Percentiles rank a stretch among this genome's conserved stretches.
These are phyloP conservation scores for Salix udensis DNA, from an alignment of 345 rosid species.

Conservation along the genomic window DNA sequence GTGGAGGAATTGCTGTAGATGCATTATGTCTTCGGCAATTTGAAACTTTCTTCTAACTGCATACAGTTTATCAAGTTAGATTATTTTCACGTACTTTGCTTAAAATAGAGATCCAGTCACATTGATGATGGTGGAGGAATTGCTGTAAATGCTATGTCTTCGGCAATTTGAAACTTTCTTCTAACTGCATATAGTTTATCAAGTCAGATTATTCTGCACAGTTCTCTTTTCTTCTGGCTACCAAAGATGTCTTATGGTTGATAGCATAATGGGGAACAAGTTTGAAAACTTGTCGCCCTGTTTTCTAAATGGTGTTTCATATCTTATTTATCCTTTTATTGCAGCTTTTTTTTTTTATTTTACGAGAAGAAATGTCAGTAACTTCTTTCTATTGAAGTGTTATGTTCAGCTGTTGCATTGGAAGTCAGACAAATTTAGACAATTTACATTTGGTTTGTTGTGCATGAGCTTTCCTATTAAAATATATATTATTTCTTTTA, in stretches of 20 bases:
- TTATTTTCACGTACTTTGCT: background rate
- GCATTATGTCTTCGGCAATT: background rate
- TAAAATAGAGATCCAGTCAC: constrained; percentile 2
- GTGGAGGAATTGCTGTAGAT: background rate
- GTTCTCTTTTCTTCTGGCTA: background rate
- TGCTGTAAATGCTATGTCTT: background rate
- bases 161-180: background rate
- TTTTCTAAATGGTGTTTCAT: background rate
- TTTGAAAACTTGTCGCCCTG: background rate
- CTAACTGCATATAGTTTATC: background rate
- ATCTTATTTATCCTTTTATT: background rate
- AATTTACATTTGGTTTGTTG: background rate
- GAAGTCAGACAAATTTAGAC: background rate
- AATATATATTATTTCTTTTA: background rate
- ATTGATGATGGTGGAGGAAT: background rate
- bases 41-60: background rate
- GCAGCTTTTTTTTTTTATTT: background rate
- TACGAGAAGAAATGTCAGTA: background rate
- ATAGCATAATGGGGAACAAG: background rate
- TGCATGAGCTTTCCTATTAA: background rate
- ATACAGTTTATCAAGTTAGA: no score
- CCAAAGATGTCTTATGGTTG: background rate
- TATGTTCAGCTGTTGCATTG: background rate
- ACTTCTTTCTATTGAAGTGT: background rate
- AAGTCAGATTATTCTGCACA: background rate